phyloP scores from a whole-genome alignment of 306 rosid genomes.

The Hippophae gyantsensis region DNA sequence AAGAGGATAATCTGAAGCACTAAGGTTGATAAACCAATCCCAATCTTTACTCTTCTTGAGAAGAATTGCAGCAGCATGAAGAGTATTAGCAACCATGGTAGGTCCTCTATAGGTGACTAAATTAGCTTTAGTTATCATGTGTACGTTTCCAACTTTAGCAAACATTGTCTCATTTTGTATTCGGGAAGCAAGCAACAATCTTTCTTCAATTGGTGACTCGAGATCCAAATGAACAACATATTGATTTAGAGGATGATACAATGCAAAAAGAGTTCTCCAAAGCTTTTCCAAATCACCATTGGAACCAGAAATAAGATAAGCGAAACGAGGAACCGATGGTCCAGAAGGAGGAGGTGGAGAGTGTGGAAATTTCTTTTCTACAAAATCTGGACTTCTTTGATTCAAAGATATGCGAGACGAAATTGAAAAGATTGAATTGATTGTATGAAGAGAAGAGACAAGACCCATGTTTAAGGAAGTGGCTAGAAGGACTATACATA shows the following conservation, averaged over 20 bases:
- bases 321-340: slow-evolving; percentile 54
- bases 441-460: slow-evolving; percentile 51
- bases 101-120: slow-evolving; percentile 96
- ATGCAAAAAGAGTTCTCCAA: slow-evolving; percentile 87
- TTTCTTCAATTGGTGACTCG: slow-evolving; percentile 58
- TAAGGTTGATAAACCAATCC: slow-evolving; percentile 99
- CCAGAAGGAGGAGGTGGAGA: slow-evolving; percentile 36
- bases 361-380: slow-evolving; percentile 35
- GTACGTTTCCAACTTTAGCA: slow-evolving; percentile 63
- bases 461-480: slow-evolving; percentile 69
- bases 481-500: slow-evolving; percentile 55
- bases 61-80: slow-evolving; percentile 91
- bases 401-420: slow-evolving; percentile 33
- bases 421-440: slow-evolving; percentile 62
- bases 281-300: slow-evolving; percentile 86
- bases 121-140: slow-evolving; percentile 61
- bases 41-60: slow-evolving; percentile 78
- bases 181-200: slow-evolving; percentile 66
- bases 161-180: slow-evolving; percentile 60
- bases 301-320: slow-evolving; percentile 81
- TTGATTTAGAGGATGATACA: slow-evolving; percentile 82
- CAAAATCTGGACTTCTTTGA: slow-evolving; percentile 30
- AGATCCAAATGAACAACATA: slow-evolving; percentile 88
- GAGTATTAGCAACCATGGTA: slow-evolving; percentile 89
- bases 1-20: slow-evolving; percentile 97